Evolutionary conservation across 2,329 filamentous ascomycete species (phyloP).

Genomic region (Chaetomiaceae sp.): DNA sequence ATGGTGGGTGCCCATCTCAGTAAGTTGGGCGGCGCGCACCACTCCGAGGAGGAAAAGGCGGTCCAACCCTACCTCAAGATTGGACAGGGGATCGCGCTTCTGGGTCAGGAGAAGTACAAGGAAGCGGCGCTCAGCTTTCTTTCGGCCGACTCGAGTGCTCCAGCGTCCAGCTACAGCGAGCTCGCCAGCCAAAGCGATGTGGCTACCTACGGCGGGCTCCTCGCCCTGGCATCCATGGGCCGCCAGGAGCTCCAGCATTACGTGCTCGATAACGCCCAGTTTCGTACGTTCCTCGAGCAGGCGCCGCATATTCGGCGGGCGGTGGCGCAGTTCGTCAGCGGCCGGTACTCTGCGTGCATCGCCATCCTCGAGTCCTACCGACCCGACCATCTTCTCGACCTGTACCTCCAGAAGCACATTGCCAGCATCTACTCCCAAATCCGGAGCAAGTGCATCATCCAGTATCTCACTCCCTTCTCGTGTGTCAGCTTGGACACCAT

Average conservation of each 20-base stretch:
- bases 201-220: slow-evolving; percentile 84
- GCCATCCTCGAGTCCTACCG: slow-evolving; percentile 76
- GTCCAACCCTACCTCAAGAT: slow-evolving; percentile 50
- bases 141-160: slow-evolving; percentile 47
- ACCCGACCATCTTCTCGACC: slow-evolving; percentile 82
- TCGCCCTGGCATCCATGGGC: slow-evolving; percentile 85
- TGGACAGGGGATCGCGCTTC: slow-evolving; percentile 45
- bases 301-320: slow-evolving; percentile 93
- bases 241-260: slow-evolving; percentile 66
- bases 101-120: slow-evolving; percentile 43
- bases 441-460: slow-evolving; percentile 84
- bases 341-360: slow-evolving; percentile 82
- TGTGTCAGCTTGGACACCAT: slow-evolving; percentile 77
- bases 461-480: slow-evolving; percentile 89
- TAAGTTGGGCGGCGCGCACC: slow-evolving; percentile 57
- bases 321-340: slow-evolving; percentile 81
- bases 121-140: slow-evolving; percentile 72
- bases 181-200: slow-evolving; percentile 81
- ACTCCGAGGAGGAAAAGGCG: slow-evolving; percentile 42
- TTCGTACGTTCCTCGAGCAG: slow-evolving; percentile 83
- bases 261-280: slow-evolving; percentile 75
- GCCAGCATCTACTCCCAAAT: slow-evolving; percentile 66
- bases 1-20: slow-evolving; percentile 54
- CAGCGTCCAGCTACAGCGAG: slow-evolving; percentile 58
- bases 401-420: slow-evolving; percentile 76